Base-by-base conservation (phyloP, 257 asterid species). In the Cruciata laevipes region DNA sequence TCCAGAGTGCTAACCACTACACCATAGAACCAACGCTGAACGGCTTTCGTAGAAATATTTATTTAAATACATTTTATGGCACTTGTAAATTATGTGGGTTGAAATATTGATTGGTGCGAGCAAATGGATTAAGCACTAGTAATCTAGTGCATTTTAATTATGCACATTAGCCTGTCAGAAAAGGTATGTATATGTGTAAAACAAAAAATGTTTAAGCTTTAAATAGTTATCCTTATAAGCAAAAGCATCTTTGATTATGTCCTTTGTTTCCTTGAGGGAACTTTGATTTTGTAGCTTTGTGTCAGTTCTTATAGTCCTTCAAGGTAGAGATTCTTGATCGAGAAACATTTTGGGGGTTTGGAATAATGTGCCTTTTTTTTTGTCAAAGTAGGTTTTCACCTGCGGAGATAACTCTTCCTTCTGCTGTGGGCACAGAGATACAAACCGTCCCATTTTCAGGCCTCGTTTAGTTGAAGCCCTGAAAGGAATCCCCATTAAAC, bases 1-100 rank as follows among this genome's bases (percentile, higher is more conserved):
- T 92, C 94, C 95, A 87, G 90, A 92, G 97, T 92, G 95, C 95
- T 92, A 92, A 89, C 97, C 97, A 87, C 97, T 89, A 89, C 96
- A 92, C 96, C 97, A 89, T 72, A 76, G 77, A 76, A 76, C 80
- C 80, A n/a, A n/a, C n/a, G n/a, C n/a, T n/a, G n/a, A n/a, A n/a
- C n/a, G n/a, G n/a, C n/a, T n/a, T n/a, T n/a, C n/a, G n/a, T n/a
- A n/a, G n/a, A n/a, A n/a, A n/a, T n/a, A n/a, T n/a, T n/a, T n/a
- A n/a, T n/a, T n/a, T n/a, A n/a, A n/a, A n/a, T n/a, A n/a, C n/a
- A n/a, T n/a, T n/a, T n/a, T n/a, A n/a, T n/a, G n/a, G n/a, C n/a
- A n/a, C n/a, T n/a, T n/a, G n/a, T n/a, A n/a, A n/a, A n/a, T n/a
- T n/a, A n/a, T n/a, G n/a, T n/a, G n/a, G n/a, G n/a, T n/a, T n/a